Conservation (phyloP, 345 rosid species). For the Cochlearia excelsa region DNA sequence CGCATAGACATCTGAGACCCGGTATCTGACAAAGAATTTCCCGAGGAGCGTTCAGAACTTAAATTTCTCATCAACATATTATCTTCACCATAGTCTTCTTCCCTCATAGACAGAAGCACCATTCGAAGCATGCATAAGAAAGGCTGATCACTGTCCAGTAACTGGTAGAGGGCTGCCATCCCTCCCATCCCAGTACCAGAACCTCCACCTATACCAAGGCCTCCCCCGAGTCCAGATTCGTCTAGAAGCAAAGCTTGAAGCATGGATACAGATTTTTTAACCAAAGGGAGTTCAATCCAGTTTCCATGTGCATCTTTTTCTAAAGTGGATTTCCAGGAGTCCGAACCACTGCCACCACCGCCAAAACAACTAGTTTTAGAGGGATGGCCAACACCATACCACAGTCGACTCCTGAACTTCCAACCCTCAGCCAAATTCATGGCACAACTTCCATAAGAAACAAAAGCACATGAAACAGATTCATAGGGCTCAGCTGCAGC, state of each 20-base stretch:
- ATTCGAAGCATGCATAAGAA: constrained; percentile 98
- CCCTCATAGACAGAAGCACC: constrained; percentile 97
- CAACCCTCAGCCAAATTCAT: constrained; percentile 94
- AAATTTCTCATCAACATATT: constrained; percentile 63
- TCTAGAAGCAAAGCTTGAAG: constrained; percentile 94
- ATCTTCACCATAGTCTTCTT: constrained; percentile 82
- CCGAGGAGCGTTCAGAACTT: constrained; percentile 47
- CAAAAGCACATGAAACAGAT: constrained; percentile 96
- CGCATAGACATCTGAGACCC: constrained; percentile 54
- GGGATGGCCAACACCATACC: constrained; percentile 92
- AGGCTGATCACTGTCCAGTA: constrained; percentile 97
- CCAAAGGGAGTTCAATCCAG: constrained; percentile 95
- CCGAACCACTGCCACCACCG: constrained; percentile 97
- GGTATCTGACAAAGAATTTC: constrained; percentile 47
- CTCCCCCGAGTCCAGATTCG: constrained; percentile 98
- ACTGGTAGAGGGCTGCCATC: constrained; percentile 92
- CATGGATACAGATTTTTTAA: constrained; percentile 92
- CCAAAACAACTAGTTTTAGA: constrained; percentile 59
- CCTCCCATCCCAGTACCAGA: constrained; percentile 99
- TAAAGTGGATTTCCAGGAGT: constrained; percentile 75
- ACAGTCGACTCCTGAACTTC: constrained; percentile 94
- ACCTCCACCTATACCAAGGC: constrained; percentile 99
- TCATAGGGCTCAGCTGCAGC: constrained; percentile 98
- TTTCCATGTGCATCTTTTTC: constrained; percentile 91
- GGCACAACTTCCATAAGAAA: constrained; percentile 94